Base-by-base conservation (phyloP, 2,329 filamentous ascomycete genomes). In the Phyllosticta capitalensis region DNA sequence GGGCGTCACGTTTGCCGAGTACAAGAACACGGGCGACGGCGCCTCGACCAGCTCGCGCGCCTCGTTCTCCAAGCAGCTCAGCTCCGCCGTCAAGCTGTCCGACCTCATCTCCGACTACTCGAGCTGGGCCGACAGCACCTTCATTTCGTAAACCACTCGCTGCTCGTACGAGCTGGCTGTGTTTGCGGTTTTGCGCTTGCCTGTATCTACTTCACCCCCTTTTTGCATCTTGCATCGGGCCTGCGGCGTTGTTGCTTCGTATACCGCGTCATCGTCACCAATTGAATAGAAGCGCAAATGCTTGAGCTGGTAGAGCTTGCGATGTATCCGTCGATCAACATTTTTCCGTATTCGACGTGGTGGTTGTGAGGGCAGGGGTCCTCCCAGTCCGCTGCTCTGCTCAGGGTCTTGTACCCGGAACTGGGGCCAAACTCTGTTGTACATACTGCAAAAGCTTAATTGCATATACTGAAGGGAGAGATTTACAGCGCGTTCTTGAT, bases 11-110 rank as follows among this genome's bases (percentile, higher is more conserved):
- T 61, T 61, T 38, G 59, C 7, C 10, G 83, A 85, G 72, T 84
- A 79, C 64, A 69, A 64, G 10, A 86, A 86, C 68, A 75, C 75
- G 0, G 83, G 83, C 1, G 65, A 72, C 17, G 83, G 83, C 2
- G 74, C 81, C 5, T 65, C 71, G 12, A 74, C 72, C 0, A 73
- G 81, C 45, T 80, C 22, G 14, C 28, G 58, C 4, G 57, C 57
- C 9, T 21, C 17, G 45, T 55, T 53, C 21, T 52, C 79, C 9
- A n/a, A 30, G 28, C 58, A 60, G 58, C 9, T 60, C 19, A 30
- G 21, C 28, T 14, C 14, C 30, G 24, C 58, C 12, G 58, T 60
- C 17, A n/a, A 17, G 9, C 55, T 60, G 1, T 14, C 26, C 5
- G 51, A 55, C 2, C 49, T 60, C 20, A 9, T 60, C 20, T 49